Evolutionary conservation across 2,329 filamentous ascomycete genomes (phyloP).

Genomic region (Raffaelea arxii): DNA sequence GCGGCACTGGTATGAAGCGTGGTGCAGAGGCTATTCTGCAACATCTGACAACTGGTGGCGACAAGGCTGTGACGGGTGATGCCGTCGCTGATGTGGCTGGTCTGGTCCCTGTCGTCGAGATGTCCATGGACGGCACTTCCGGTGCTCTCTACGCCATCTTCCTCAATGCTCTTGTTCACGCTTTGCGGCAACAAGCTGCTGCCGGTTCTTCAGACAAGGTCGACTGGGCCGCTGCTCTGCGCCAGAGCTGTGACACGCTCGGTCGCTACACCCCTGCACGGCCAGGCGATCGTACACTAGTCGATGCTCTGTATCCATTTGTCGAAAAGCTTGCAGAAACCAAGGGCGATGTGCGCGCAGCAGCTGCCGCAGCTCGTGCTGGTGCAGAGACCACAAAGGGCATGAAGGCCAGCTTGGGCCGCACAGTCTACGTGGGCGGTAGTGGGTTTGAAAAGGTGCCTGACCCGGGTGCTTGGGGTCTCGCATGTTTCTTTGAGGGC

Average conservation of each 20-base stretch:
- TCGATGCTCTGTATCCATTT: constrained; percentile 87
- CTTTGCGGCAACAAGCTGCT: constrained; percentile 33
- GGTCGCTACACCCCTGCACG: constrained; percentile 80
- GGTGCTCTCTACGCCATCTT: constrained; percentile 68
- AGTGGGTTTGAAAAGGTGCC: constrained; percentile 46
- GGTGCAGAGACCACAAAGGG: constrained; percentile 80
- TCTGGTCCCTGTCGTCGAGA: constrained; percentile 46
- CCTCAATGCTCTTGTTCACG: constrained; percentile 71
- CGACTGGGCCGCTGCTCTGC: constrained; percentile 56
- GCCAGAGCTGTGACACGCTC: constrained; percentile 60
- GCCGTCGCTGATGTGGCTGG: constrained; percentile 40
- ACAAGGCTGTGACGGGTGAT: constrained; percentile 41
- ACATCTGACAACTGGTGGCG: constrained; percentile 31
- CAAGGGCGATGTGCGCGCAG: constrained; percentile 53
- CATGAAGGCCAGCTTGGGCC: constrained; percentile 82
- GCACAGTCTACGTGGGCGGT: constrained; percentile 74
- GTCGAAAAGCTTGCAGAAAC: constrained; percentile 59
- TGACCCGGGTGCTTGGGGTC: constrained; percentile 59
- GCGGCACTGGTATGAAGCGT: constrained; percentile 75
- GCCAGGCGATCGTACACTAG: constrained; percentile 78
- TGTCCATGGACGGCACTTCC: constrained; percentile 51
- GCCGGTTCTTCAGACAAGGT: constrained; percentile 17
- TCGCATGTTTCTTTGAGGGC: constrained; percentile 75
- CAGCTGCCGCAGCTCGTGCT: constrained; percentile 63
- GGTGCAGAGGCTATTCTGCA: constrained; percentile 64